Evolutionary conservation across 2,329 filamentous ascomycete genomes (phyloP), one percentile per base, ranked within the genome.

Genomic region (Zymoseptoria pseudotritici): DNA sequence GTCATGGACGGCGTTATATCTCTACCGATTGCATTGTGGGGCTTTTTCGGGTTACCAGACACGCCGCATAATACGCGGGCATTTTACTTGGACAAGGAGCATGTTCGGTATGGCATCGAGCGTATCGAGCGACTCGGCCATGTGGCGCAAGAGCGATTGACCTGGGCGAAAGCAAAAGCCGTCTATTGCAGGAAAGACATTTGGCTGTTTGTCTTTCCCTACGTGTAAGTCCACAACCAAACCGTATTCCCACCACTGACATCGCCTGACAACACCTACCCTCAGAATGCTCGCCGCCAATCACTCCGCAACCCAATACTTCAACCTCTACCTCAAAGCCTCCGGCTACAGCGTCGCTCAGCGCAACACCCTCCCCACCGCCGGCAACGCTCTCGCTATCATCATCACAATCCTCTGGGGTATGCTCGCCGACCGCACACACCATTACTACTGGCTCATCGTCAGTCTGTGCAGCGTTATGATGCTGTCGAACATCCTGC

Each of bases 1-100:
- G 58, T 65, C 17, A 56, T 65, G 24, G 63, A 65, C 22, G 63
- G 61, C 7, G 55, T 65, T 19, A 64, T 65, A 26, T 58, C 56
- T 6, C 61, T 64, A 22, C 63, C 62, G 1, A 58, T 64, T 0
- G 56, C 62, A 10, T 21, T 65, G 7, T 63, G 58, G 26, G 63
- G 63, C 3, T 63, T 65, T 49, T 57, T 64, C 31, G 58, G 55
- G 9, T 46, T 63, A n/a, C 61, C 58, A 1, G 61, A 65, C 22
- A 63, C 51, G 42, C 61, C 63, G 19, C 58, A 57, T 5, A 65
- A 58, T 31, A 63, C 63, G 1, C 53, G 58, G 13, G 60, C 64
- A 22, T 56, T 64, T 29, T 65, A 61, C 24, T 54, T 56, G 59
- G 56, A 53, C 21, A 53, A 46, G 13, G 46, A 61, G 22, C 62